Evolutionary conservation across 768 basidiomycete species (phyloP).

Genomic region (Xerocomus brunneocitrinus): DNA sequence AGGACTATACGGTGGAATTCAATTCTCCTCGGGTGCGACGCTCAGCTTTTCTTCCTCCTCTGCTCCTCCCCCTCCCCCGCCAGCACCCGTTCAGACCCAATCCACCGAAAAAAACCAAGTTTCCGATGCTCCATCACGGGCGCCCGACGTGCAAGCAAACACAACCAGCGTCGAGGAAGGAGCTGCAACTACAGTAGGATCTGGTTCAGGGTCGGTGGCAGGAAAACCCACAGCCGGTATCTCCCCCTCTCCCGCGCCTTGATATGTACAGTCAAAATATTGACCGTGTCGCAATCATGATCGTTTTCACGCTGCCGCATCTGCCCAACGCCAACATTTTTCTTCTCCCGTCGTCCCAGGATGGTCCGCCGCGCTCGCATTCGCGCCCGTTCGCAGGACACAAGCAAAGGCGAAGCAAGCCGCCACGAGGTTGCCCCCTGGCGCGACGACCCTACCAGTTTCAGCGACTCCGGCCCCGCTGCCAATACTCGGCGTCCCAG

Average conservation of each 20-base stretch:
- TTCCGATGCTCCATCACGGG: constrained; percentile 15
- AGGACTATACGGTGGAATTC: constrained; percentile 82
- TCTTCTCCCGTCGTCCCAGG: constrained; percentile 36
- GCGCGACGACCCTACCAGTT: constrained; percentile 47
- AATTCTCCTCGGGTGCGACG: constrained; percentile 68
- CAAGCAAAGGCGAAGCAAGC: constrained; percentile 55
- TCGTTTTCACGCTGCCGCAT: constrained; percentile 18
- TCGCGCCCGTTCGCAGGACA: constrained; percentile 73
- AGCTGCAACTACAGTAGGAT: constrained; percentile 17
- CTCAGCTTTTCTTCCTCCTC: constrained; percentile 43
- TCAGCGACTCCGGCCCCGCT: constrained; percentile 36
- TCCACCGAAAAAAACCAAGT: constrained; percentile 18
- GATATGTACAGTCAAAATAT: constrained; percentile 32
- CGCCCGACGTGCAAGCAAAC: constrained; percentile 26
- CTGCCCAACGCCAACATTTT: neutral
- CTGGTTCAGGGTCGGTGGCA: constrained; percentile 32
- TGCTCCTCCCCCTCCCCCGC: constrained; percentile 24
- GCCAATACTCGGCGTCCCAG: constrained; percentile 30
- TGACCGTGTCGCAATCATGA: constrained; percentile 35
- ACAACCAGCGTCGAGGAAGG: constrained; percentile 24
- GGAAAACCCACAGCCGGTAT: constrained; percentile 55
- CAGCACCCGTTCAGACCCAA: constrained; percentile 17
- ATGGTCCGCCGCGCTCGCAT: constrained; percentile 88
- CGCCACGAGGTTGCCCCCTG: constrained; percentile 36
- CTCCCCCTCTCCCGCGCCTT: constrained; percentile 42